These are phyloP conservation scores for Blastobotrys arbuscula DNA, from an alignment of 1,139 yeast genomes.

Conservation along the genomic window DNA sequence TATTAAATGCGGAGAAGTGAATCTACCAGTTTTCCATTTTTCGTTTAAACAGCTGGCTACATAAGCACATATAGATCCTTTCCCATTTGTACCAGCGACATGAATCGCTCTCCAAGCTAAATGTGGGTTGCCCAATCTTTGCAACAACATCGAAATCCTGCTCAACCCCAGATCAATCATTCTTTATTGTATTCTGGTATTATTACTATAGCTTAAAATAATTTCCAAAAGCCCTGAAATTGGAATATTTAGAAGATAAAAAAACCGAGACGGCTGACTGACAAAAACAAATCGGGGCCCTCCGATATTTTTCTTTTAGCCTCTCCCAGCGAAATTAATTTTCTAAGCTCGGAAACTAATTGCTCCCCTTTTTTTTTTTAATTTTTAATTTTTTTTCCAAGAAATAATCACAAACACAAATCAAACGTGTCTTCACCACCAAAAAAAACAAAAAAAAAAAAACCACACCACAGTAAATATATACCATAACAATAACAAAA, in stretches of 20 bases:
- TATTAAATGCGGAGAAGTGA: constrained; percentile 81
- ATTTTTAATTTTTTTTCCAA: background rate
- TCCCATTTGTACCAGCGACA: constrained; percentile 92
- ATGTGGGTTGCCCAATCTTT: constrained; percentile 65
- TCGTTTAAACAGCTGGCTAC: constrained; percentile 54
- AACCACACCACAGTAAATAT: background rate
- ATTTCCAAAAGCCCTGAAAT: too few relatives aligned
- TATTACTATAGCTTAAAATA: too few relatives aligned
- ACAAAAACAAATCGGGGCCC: too few relatives aligned
- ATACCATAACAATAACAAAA: background rate
- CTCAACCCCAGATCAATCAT: constrained; percentile 61
- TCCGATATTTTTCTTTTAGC: background rate
- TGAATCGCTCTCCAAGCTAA: constrained; percentile 58
- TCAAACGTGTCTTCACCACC: background rate
- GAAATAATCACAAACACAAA: background rate
- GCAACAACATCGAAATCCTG: constrained; percentile 53
- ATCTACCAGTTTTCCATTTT: constrained; percentile 57
- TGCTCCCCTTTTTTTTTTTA: constrained; percentile 1
- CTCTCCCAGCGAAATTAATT: background rate
- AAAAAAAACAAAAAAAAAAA: background rate
- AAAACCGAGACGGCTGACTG: too few relatives aligned
- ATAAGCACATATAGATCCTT: constrained; percentile 85
- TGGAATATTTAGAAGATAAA: too few relatives aligned
- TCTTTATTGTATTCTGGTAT: too few relatives aligned
- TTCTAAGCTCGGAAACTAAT: too few relatives aligned